Conservation (phyloP, 2,329 filamentous ascomycete genomes). For the Cercospora zeina region DNA sequence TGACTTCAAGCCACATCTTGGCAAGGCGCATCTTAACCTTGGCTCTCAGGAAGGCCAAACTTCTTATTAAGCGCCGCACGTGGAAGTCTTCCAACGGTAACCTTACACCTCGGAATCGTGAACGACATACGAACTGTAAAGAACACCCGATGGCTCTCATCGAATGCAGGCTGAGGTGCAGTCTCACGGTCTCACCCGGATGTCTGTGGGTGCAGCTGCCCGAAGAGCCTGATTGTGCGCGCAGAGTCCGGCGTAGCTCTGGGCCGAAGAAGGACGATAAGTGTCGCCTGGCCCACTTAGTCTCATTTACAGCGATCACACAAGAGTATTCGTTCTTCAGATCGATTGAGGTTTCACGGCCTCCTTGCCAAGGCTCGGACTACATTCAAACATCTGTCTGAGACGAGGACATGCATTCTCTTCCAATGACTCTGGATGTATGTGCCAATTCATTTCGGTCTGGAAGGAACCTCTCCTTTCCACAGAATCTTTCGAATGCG, state of each 20-base stretch:
- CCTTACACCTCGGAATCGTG: background rate
- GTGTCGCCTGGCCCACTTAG: background rate
- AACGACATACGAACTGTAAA: background rate
- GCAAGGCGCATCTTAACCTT: background rate
- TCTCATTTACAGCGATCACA: too few species aligned
- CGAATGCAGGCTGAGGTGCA: background rate
- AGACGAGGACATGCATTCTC: too few species aligned
- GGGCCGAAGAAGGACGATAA: background rate
- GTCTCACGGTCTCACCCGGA: background rate
- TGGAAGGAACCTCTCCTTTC: background rate
- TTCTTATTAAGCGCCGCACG: background rate
- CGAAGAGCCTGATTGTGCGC: background rate
- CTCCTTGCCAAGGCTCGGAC: too few species aligned
- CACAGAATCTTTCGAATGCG: background rate
- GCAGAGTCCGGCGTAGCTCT: background rate
- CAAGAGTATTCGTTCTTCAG: too few species aligned
- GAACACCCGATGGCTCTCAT: background rate
- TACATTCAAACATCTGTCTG: too few species aligned
- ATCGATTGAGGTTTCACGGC: too few species aligned
- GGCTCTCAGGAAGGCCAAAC: background rate
- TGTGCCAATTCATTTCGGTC: background rate
- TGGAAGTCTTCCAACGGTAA: background rate
- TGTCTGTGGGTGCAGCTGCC: background rate
- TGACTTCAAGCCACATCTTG: slow-evolving; percentile 5
- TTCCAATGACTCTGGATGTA: too few species aligned